These are phyloP conservation scores for Angomonas deanei DNA, from an alignment of 208 protist genomes.

Conservation along the genomic window DNA sequence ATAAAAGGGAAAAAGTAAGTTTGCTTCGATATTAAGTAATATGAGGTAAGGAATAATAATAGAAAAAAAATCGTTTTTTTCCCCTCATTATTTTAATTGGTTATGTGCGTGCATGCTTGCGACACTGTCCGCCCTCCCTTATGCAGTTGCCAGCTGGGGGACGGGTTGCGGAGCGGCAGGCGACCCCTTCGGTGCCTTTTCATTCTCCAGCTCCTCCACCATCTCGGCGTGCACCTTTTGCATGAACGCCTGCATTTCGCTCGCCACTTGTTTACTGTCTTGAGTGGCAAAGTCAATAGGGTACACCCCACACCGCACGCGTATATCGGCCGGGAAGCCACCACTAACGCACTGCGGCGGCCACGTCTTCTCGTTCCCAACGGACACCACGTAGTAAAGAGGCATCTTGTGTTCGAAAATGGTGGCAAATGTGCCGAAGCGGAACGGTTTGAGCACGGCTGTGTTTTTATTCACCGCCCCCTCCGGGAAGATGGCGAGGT, in stretches of 20 bases:
- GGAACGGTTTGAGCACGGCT: constrained; percentile 40
- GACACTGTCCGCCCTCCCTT: no score
- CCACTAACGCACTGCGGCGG: constrained; percentile 31
- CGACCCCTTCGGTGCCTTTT: not conserved
- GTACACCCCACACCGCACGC: constrained; percentile 25
- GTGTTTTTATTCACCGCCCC: constrained; percentile 60
- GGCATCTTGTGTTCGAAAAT: constrained; percentile 49
- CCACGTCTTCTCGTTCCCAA: constrained; percentile 54
- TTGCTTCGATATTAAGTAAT: no score
- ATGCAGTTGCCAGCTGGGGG: not conserved
- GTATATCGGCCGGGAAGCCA: constrained; percentile 42
- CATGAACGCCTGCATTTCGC: constrained; percentile 35
- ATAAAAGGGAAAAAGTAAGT: no score
- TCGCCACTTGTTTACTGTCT: constrained; percentile 30
- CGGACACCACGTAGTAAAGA: constrained; percentile 45
- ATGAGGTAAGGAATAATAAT: no score
- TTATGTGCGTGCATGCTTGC: no score
- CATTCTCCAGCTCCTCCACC: constrained; percentile 6
- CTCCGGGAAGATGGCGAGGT: constrained; percentile 62
- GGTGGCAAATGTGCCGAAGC: constrained; percentile 54
- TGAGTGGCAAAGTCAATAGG: constrained; percentile 35
- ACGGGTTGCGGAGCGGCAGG: not conserved
- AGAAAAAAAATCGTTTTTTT: no score
- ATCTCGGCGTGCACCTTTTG: constrained; percentile 29
- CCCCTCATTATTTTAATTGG: no score